Conservation (phyloP, 2,329 filamentous ascomycete genomes). For the Elsinoe batatas region DNA sequence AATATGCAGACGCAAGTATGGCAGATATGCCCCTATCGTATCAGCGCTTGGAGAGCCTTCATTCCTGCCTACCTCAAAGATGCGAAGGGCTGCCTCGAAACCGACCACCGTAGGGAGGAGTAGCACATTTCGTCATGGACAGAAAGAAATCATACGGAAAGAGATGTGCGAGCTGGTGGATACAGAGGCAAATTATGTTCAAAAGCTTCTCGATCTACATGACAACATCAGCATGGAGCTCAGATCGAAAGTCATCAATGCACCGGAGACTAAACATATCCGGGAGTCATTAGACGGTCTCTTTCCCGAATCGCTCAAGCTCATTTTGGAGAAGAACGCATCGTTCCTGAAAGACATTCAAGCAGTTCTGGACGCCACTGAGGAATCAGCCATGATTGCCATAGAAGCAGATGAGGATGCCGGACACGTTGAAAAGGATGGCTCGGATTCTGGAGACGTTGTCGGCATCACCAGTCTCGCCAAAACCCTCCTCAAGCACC, state of each 20-base stretch:
- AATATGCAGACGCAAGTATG: constrained; percentile 55
- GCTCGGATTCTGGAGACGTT: constrained; percentile 38
- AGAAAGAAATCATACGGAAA: constrained; percentile 75
- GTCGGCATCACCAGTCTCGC: constrained; percentile 65
- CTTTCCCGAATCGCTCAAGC: constrained; percentile 71
- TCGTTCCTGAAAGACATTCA: constrained; percentile 69
- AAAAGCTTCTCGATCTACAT: constrained; percentile 75
- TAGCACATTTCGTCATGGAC: constrained; percentile 66
- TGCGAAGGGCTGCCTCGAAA: constrained; percentile 79
- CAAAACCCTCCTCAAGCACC: constrained; percentile 77
- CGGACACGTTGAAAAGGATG: constrained; percentile 47
- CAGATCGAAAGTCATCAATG: constrained; percentile 53
- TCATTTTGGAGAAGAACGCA: constrained; percentile 72
- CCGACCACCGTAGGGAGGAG: constrained; percentile 70
- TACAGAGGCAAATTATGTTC: constrained; percentile 88
- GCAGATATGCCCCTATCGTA: constrained; percentile 65
- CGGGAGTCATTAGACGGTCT: constrained; percentile 48
- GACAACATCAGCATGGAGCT: constrained; percentile 73
- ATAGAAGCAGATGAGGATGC: constrained; percentile 49
- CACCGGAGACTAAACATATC: constrained; percentile 35
- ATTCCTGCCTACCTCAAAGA: constrained; percentile 74
- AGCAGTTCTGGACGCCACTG: constrained; percentile 68
- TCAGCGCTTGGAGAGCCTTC: constrained; percentile 72
- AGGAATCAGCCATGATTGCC: constrained; percentile 67
- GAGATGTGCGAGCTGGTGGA: constrained; percentile 86